Conservation (phyloP, 1,139 yeast species). For the Debaryomyces psychrophilus region DNA sequence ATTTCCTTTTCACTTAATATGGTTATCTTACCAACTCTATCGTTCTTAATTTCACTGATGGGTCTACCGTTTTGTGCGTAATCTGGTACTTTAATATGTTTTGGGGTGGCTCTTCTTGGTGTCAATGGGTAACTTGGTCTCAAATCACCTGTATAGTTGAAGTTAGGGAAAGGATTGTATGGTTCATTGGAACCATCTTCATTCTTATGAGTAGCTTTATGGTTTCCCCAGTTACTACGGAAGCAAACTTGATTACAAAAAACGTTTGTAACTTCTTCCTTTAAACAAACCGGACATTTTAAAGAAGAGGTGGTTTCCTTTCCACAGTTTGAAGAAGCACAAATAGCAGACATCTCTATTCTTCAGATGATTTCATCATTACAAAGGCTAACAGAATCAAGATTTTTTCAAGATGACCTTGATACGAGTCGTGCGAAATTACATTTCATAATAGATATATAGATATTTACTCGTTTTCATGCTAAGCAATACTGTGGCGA, state of each 20-base stretch:
- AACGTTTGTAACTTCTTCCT: conserved; percentile 59
- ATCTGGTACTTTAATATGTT: conserved; percentile 75
- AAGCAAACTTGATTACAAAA: conserved; percentile 90
- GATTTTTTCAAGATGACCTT: conserved; percentile 4
- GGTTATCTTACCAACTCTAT: conserved; percentile 67
- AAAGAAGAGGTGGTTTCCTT: conserved; percentile 72
- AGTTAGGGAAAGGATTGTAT: conserved; percentile 87
- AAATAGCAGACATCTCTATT: conserved; percentile 32
- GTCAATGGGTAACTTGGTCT: conserved; percentile 83
- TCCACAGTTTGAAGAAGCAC: conserved; percentile 84
- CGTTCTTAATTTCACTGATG: conserved; percentile 71
- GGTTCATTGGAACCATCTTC: conserved; percentile 47
- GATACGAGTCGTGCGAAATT: conserved; percentile 3
- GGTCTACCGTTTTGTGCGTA: conserved; percentile 86
- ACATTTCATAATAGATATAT: not conserved
- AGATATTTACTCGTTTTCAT: not conserved
- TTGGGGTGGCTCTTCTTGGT: conserved; percentile 71
- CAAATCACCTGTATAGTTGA: conserved; percentile 70
- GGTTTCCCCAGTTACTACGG: conserved; percentile 69
- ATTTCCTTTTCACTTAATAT: conserved; percentile 66
- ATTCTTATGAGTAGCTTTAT: conserved; percentile 52
- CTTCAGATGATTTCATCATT: not conserved
- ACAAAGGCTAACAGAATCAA: not conserved
- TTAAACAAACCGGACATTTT: conserved; percentile 92
- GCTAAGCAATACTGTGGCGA: not conserved